Base-by-base conservation (phyloP, 768 basidiomycete genomes). In the Tulasnella calospora region DNA sequence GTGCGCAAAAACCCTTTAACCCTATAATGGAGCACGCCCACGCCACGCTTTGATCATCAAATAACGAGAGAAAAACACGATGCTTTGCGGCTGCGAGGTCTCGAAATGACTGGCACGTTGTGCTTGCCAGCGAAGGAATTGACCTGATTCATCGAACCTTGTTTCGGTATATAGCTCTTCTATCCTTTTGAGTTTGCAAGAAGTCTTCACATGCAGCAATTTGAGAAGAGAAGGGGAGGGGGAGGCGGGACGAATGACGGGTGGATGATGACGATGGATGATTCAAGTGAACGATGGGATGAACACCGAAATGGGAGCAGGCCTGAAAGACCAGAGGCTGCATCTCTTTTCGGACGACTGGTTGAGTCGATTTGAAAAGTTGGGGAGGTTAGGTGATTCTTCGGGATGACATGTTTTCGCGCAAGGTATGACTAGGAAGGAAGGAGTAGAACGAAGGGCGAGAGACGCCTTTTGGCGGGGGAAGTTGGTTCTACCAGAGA, bases 41-140 rank as follows among this genome's bases (percentile, higher is more conserved):
- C 61, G 61, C 61, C 61, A 67, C 61, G 61, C 61, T 33, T 33
- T 67, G 15, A 33, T 35, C 44, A 44, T 67, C 23, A 51, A 51
- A 51, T 51, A 4, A 51, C 23, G 23, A 23, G 23, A n/a, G n/a
- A 15, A 9, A 30, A 67, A 67, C 61, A 67, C 61, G 61, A 67
- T 67, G 61, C 61, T 35, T 5, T 8, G 13, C 40, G 44, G 3
- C 13, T 19, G 44, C 44, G 1, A 8, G 41, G 12, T 44, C 23
- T 67, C 12, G 61, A 67, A 67, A 67, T 67, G 61, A 67, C 61
- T 67, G 33, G 15, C 61, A 67, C 61, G 61, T 67, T 67, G 61
- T 67, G 2, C 21, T 15, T 12, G 13, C 41, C 17, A 44, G 13
- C 13, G 51, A 23, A 21, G 23, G 51, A 12, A 67, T 13, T 67